phyloP scores from a whole-genome alignment of 805 yeast genomes.

The Ogataea populi-albae region DNA sequence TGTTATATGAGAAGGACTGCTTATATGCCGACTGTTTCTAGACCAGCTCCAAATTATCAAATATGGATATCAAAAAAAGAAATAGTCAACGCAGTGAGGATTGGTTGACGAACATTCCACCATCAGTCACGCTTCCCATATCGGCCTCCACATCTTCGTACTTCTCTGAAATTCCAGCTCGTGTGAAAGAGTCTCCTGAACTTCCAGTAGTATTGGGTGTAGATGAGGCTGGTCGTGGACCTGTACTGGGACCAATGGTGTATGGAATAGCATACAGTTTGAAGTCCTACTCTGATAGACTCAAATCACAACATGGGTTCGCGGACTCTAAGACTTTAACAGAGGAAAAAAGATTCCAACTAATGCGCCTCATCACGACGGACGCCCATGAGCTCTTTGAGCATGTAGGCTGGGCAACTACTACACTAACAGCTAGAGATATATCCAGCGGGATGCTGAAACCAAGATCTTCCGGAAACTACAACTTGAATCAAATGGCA shows the following conservation, averaged over 20 bases:
- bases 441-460: slow-evolving; percentile 86
- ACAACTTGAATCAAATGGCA: slow-evolving; percentile 91
- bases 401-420: slow-evolving; percentile 84
- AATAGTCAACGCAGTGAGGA: too few relatives aligned
- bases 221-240: slow-evolving; percentile 99
- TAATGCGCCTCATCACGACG: slow-evolving; percentile 51
- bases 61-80: too few relatives aligned
- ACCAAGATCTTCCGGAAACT: slow-evolving; percentile 52
- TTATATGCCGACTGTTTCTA: too few relatives aligned
- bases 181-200: slow-evolving; percentile 30
- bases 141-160: slow-evolving; percentile 46
- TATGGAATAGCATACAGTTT: slow-evolving; percentile 84
- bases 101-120: too few relatives aligned
- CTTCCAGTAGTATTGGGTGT: slow-evolving; percentile 71
- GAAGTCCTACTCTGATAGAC: slow-evolving; percentile 44
- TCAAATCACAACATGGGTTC: slow-evolving; percentile 64
- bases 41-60: too few relatives aligned
- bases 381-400: slow-evolving; percentile 46
- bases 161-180: slow-evolving; percentile 47
- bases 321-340: slow-evolving; percentile 90
- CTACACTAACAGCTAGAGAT: slow-evolving; percentile 81
- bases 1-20: too few relatives aligned
- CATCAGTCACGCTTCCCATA: slow-evolving; percentile 32
- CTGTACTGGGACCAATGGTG: slow-evolving; percentile 97
- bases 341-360: slow-evolving; percentile 60